phyloP scores from a whole-genome alignment of 139 green algal species.

The Picocystis salinarum region DNA sequence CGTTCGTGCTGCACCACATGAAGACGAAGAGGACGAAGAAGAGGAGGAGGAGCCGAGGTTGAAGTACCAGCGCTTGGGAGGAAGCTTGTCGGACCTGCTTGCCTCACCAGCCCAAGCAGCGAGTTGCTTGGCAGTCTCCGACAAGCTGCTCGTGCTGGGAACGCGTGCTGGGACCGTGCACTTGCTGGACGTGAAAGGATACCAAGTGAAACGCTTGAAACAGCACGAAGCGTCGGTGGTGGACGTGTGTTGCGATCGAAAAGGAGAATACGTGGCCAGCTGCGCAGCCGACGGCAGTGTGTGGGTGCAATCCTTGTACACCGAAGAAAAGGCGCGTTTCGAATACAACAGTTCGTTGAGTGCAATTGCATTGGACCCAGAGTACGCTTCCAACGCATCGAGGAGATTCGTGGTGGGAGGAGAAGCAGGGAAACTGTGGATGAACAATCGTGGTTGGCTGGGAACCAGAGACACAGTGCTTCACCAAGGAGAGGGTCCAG shows the following conservation, averaged over 20 bases:
- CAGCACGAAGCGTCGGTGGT: constrained; percentile 38
- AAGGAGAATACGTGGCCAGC: constrained; percentile 53
- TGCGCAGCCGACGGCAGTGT: constrained; percentile 59
- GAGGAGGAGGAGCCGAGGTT: constrained; percentile 55
- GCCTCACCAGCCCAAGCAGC: constrained; percentile 9
- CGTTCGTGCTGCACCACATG: no score
- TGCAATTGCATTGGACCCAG: constrained; percentile 63
- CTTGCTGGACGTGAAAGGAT: constrained; percentile 67
- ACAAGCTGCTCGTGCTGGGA: constrained; percentile 73
- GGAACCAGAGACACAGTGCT: constrained; percentile 50
- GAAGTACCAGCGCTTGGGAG: constrained; percentile 49
- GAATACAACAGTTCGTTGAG: constrained; percentile 35
- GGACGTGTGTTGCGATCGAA: constrained; percentile 57
- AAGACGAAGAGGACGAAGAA: not conserved
- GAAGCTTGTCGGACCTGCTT: constrained; percentile 25
- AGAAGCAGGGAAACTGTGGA: constrained; percentile 32
- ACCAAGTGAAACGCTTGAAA: constrained; percentile 34
- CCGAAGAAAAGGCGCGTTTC: constrained; percentile 22
- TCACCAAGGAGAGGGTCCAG: constrained; percentile 38
- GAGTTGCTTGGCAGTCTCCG: constrained; percentile 44
- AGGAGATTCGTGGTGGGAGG: constrained; percentile 58
- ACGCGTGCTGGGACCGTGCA: constrained; percentile 46
- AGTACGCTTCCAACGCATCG: constrained; percentile 38
- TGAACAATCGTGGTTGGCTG: constrained; percentile 70
- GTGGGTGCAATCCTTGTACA: constrained; percentile 47